Evolutionary conservation across 768 basidiomycete genomes (phyloP).

Genomic region (Tulasnella calospora): DNA sequence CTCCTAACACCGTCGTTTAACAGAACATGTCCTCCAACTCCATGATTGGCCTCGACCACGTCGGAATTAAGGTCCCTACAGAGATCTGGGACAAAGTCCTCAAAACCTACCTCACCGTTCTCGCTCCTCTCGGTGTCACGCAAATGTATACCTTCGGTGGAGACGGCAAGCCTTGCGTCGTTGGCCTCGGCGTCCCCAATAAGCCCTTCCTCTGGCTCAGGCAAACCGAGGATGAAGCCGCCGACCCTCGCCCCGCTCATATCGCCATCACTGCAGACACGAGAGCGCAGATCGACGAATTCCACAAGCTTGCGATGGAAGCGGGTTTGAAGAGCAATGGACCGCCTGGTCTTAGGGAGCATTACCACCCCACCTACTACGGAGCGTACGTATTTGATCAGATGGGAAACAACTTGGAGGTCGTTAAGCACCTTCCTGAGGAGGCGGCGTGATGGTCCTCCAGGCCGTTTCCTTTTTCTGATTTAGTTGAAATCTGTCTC

Average conservation of each 20-base stretch:
- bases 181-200: neutral
- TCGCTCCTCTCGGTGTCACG: neutral
- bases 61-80: neutral
- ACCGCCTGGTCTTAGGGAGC: neutral
- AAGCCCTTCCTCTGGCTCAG: neutral
- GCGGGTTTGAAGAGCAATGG: neutral
- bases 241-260: neutral
- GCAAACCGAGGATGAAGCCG: neutral
- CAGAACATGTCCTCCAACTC: neutral
- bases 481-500: neutral
- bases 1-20: neutral
- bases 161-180: neutral
- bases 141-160: neutral
- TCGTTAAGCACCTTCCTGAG: neutral
- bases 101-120: neutral
- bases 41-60: neutral
- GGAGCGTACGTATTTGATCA: neutral
- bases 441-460: neutral
- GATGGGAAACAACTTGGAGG: neutral
- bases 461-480: neutral
- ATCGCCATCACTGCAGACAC: neutral
- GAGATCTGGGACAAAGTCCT: neutral
- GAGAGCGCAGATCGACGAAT: neutral
- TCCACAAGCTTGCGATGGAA: neutral
- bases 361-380: neutral